phyloP scores from a whole-genome alignment of 768 basidiomycete genomes.

The Lactifluus echinatus region DNA sequence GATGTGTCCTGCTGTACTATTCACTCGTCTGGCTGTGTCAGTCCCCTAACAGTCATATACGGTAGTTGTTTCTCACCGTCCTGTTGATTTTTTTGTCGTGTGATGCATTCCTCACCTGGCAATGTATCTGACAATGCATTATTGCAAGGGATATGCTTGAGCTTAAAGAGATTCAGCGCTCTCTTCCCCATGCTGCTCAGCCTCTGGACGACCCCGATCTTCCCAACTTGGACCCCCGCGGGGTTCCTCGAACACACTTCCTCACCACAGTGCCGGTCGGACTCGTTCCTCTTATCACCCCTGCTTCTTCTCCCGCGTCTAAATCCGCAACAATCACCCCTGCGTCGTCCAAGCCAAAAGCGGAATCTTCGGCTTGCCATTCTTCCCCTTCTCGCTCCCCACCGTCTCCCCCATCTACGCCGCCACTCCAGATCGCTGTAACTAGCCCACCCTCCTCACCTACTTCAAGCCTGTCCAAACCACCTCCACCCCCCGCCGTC shows the following conservation, averaged over 20 bases:
- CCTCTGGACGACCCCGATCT: conserved; percentile 13
- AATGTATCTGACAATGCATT: conserved; percentile 1
- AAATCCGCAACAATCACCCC: neutral
- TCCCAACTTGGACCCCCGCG: conserved; percentile 7
- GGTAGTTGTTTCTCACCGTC: neutral
- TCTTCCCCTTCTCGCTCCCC: neutral
- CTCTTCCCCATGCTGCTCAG: conserved; percentile 19
- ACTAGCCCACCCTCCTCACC: neutral
- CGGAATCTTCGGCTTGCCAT: neutral
- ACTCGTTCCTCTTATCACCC: conserved; percentile 16
- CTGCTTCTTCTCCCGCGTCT: neutral
- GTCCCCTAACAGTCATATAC: no score
- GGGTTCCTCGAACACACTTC: conserved; percentile 15
- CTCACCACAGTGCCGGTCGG: conserved; percentile 18
- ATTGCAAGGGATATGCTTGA: conserved; percentile 20
- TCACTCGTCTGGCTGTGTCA: neutral
- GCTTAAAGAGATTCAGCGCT: conserved; percentile 20
- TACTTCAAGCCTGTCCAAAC: neutral
- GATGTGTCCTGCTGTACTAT: neutral
- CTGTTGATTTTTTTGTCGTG: neutral
- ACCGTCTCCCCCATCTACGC: conserved; percentile 14
- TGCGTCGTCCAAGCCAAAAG: neutral
- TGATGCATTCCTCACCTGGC: neutral
- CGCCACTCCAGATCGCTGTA: neutral
- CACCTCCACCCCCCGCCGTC: neutral